Percentiles rank a stretch among this genome's conserved stretches.
phyloP scores from a whole-genome alignment of 768 basidiomycete genomes.

The Rubroboletus satanas region DNA sequence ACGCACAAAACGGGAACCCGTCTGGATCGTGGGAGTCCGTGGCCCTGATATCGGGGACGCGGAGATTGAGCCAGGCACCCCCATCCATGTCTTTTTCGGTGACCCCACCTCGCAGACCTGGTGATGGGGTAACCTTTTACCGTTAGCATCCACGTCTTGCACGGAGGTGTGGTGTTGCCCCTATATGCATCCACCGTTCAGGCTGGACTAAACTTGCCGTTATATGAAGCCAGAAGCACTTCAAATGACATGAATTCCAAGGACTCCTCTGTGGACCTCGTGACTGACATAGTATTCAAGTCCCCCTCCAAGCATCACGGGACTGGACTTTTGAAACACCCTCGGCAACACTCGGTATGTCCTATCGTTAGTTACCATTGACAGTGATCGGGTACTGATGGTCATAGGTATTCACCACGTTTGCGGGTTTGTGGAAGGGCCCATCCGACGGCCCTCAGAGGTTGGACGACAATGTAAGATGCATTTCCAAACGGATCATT shows the following conservation, averaged over 20 bases:
- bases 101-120: background rate
- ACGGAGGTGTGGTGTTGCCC: background rate
- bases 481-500: background rate
- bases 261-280: too few species aligned
- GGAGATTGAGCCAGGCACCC: too few species aligned
- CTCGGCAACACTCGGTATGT: background rate
- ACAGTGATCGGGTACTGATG: background rate
- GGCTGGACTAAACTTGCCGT: background rate
- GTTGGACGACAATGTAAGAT: background rate
- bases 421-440: background rate
- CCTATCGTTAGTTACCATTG: background rate
- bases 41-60: background rate
- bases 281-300: background rate
- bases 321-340: background rate
- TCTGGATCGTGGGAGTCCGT: background rate
- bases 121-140: background rate
- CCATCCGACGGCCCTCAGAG: background rate
- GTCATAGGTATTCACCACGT: background rate
- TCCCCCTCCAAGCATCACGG: too few species aligned
- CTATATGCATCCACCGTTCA: background rate
- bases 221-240: too few species aligned
- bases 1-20: background rate
- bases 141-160: background rate
- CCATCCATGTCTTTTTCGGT: background rate
- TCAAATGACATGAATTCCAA: too few species aligned